phyloP scores from a whole-genome alignment of 148 eudicot genomes.

The Suaeda aralocaspica region DNA sequence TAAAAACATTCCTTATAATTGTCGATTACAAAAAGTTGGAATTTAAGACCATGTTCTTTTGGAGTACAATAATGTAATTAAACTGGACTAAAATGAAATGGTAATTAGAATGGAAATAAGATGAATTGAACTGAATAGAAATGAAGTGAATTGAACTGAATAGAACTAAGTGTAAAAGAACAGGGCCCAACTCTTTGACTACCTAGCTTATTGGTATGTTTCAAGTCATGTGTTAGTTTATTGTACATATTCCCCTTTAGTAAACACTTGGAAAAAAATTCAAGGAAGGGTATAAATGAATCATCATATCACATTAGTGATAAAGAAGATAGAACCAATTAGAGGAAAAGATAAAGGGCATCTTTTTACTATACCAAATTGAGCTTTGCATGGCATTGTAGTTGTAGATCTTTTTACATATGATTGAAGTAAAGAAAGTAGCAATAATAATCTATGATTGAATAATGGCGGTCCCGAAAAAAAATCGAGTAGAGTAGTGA shows the following conservation, averaged over 20 bases:
- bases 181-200: no score
- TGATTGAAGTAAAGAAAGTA: background rate
- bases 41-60: no score
- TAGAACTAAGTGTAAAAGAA: no score
- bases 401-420: background rate
- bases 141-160: no score
- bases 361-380: background rate
- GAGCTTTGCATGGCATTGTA: background rate
- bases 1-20: no score
- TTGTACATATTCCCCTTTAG: no score
- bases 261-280: background rate
- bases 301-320: background rate
- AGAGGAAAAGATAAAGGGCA: background rate
- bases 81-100: no score
- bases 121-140: no score
- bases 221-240: background rate
- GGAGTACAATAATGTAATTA: no score
- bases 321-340: background rate
- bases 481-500: background rate
- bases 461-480: slow-evolving; percentile 29
- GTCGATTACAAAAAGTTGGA: no score
- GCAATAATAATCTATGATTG: background rate
- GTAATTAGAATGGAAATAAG: no score
- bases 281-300: background rate
- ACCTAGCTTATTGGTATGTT: no score